These are phyloP conservation scores for Oropetium thomaeum DNA, from an alignment of 176 grass and related monocot genomes.

Conservation along the genomic window DNA sequence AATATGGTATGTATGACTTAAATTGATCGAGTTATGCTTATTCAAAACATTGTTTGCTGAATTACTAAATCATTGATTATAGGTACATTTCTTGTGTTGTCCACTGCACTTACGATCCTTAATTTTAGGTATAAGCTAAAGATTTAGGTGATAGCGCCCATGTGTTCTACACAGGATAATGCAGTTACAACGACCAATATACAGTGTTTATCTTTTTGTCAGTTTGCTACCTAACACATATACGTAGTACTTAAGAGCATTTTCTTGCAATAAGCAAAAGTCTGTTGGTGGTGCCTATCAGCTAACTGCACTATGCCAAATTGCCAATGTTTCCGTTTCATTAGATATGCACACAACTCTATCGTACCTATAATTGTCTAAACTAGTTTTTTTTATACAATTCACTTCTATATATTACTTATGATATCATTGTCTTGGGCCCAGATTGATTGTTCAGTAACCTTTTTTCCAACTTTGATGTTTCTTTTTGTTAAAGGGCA, in stretches of 20 bases:
- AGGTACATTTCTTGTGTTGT: background rate
- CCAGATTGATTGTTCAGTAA: background rate
- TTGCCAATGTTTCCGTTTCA: background rate
- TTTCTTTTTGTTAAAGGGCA: background rate
- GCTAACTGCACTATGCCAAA: conserved; percentile 10
- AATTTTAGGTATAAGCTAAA: background rate
- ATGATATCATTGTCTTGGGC: background rate
- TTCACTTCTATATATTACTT: conserved; percentile 13
- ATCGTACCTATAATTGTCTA: conserved; percentile 13
- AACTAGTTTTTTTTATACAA: background rate
- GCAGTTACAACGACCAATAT: background rate
- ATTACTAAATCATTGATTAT: background rate
- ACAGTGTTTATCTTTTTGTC: background rate
- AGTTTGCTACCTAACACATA: background rate
- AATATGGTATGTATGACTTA: background rate
- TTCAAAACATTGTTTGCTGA: background rate
- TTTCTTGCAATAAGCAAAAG: background rate
- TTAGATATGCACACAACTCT: background rate
- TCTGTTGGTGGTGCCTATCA: conserved; percentile 20
- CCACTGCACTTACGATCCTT: background rate
- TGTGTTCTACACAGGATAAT: background rate
- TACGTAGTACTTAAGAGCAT: background rate
- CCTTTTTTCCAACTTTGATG: background rate
- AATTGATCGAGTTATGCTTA: background rate
- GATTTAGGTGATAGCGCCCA: no score